Evolutionary conservation across 805 yeast species (phyloP).

Genomic region (Candida chilensis): DNA sequence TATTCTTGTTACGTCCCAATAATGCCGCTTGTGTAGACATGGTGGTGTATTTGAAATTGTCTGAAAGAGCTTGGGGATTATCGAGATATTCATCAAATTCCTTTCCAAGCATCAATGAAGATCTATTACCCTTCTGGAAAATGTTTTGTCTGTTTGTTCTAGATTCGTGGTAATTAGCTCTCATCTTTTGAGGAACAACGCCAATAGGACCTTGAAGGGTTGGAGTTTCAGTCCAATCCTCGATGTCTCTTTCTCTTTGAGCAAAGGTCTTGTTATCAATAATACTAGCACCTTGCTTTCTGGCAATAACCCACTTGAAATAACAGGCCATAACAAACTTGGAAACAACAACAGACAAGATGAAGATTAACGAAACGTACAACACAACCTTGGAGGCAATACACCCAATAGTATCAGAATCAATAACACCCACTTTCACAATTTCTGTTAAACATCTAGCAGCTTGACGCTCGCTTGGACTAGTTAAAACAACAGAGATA

Average conservation of each 20-base stretch:
- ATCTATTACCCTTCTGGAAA: slow-evolving; percentile 23
- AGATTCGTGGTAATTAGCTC: slow-evolving; percentile 36
- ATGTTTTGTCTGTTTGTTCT: slow-evolving; percentile 30
- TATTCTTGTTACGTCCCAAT: slow-evolving; percentile 1
- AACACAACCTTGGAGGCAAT: slow-evolving; percentile 83
- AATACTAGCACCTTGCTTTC: slow-evolving; percentile 69
- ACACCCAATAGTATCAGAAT: slow-evolving; percentile 87
- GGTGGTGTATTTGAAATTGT: slow-evolving; percentile 41
- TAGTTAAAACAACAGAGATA: slow-evolving; percentile 62
- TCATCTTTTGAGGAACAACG: slow-evolving; percentile 38
- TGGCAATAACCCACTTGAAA: slow-evolving; percentile 77
- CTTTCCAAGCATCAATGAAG: slow-evolving; percentile 28
- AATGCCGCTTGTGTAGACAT: slow-evolving; percentile 57
- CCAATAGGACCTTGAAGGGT: slow-evolving; percentile 39
- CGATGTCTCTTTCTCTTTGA: slow-evolving; percentile 59
- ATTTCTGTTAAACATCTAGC: slow-evolving; percentile 84
- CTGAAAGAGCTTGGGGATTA: slow-evolving; percentile 20
- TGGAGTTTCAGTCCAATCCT: slow-evolving; percentile 76
- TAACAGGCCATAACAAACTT: slow-evolving; percentile 85
- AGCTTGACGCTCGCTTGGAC: slow-evolving; percentile 55
- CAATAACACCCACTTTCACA: slow-evolving; percentile 81
- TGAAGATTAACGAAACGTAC: slow-evolving; percentile 73
- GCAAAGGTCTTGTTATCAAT: slow-evolving; percentile 52
- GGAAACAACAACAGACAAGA: slow-evolving; percentile 65
- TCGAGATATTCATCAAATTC: slow-evolving; percentile 25